Percentiles rank a stretch among this genome's conserved stretches.
Evolutionary conservation across 2,329 filamentous ascomycete genomes (phyloP).

Genomic region (Dactylellina sp.): DNA sequence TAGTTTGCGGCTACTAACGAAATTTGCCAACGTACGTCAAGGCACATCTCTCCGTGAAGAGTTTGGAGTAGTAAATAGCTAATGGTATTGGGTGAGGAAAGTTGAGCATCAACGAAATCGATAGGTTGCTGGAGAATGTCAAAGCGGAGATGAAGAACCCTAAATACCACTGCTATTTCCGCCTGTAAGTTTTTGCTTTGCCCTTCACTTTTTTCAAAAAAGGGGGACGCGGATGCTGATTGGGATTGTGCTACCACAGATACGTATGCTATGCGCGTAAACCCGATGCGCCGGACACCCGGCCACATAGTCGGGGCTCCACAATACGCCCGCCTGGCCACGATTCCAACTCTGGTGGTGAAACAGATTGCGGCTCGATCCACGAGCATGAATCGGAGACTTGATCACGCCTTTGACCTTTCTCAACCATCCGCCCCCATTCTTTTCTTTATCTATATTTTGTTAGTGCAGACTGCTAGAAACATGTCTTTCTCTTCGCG

Average conservation of each 20-base stretch:
- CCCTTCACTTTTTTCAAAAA: no score
- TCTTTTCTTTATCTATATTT: no score
- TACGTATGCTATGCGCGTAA: conserved; percentile 51
- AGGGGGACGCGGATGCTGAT: no score
- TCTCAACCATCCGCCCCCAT: neutral
- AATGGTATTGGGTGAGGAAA: conserved; percentile 8
- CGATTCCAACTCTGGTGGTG: conserved; percentile 29
- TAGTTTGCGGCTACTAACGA: conserved; percentile 58
- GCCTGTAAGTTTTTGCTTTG: conserved; percentile 58
- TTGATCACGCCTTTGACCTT: neutral
- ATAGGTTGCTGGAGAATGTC: conserved; percentile 51
- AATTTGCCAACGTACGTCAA: conserved; percentile 53
- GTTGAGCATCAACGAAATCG: conserved; percentile 42
- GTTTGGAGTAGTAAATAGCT: neutral
- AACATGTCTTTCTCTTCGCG: neutral
- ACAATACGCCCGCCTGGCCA: conserved; percentile 25
- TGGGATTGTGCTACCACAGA: conserved; percentile 7
- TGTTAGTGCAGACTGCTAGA: no score
- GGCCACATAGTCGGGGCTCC: conserved; percentile 35
- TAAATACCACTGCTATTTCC: conserved; percentile 55
- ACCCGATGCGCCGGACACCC: conserved; percentile 12
- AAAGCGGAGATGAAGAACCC: conserved; percentile 56
- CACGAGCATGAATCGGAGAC: conserved; percentile 24
- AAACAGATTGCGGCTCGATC: conserved; percentile 45
- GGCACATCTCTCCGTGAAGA: no score